phyloP scores from a whole-genome alignment of 257 asterid species.

The Gentiana macrophylla region DNA sequence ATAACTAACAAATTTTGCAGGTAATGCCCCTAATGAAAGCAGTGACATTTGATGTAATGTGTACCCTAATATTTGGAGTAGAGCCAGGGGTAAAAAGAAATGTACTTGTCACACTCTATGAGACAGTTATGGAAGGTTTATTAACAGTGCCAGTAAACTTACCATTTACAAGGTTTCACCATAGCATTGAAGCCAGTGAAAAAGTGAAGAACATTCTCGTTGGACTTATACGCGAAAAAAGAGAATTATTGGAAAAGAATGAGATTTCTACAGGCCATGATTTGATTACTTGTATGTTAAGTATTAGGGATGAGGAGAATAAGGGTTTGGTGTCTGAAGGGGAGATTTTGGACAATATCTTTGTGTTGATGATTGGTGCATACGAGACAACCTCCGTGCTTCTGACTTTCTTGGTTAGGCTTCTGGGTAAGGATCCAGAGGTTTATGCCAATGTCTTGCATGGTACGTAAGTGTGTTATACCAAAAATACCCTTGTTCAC shows the following conservation, averaged over 20 bases:
- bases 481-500: no score
- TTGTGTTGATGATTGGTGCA: constrained; percentile 19
- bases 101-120: not conserved
- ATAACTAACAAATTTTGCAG: not conserved
- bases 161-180: constrained; percentile 9
- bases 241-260: not conserved
- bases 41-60: constrained; percentile 7
- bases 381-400: constrained; percentile 23
- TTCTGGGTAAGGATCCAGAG: constrained; percentile 16
- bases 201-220: constrained; percentile 1
- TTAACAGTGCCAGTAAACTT: constrained; percentile 8
- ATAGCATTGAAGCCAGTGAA: constrained; percentile 10
- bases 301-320: constrained; percentile 2
- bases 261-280: not conserved
- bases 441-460: constrained; percentile 6
- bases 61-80: constrained; percentile 9
- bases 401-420: constrained; percentile 24
- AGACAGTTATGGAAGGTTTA: constrained; percentile 8
- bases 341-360: constrained; percentile 8
- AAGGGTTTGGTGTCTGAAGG: constrained; percentile 4
- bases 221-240: constrained; percentile 6
- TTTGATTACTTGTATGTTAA: constrained; percentile 4
- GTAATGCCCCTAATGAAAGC: constrained; percentile 12
- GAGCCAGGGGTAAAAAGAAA: constrained; percentile 6
- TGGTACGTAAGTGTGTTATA: not conserved